Evolutionary conservation across 176 grass and related monocot genomes (phyloP).

Genomic region (sorghum (Sorghum bicolor)): DNA sequence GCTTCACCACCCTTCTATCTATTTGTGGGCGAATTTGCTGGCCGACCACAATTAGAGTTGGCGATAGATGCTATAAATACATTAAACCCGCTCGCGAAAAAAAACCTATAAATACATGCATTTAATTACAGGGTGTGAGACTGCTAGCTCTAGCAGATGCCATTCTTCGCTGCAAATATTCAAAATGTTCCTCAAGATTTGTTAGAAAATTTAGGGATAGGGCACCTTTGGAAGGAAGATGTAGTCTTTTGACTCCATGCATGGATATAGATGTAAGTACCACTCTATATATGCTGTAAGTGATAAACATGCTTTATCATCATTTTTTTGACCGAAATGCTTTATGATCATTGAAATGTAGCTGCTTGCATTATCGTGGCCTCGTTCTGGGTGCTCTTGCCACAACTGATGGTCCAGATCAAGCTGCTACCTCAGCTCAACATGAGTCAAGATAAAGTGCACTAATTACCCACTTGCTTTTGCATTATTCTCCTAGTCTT

Average conservation of each 20-base stretch:
- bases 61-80: conserved; percentile 17
- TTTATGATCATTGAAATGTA: conserved; percentile 13
- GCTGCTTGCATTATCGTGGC: conserved; percentile 4
- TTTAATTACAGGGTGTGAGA: not conserved
- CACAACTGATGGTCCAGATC: conserved; percentile 33
- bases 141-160: not conserved
- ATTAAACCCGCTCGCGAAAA: too few relatives aligned
- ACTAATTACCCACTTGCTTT: not conserved
- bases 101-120: conserved; percentile 12
- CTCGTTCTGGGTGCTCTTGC: conserved; percentile 32
- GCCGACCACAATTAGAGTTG: too few relatives aligned
- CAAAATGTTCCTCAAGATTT: conserved; percentile 32
- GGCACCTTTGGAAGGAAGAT: conserved; percentile 22
- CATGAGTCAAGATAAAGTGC: not conserved
- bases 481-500: not conserved
- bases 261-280: conserved; percentile 4
- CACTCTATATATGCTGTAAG: conserved; percentile 20
- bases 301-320: conserved; percentile 6
- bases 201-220: not conserved
- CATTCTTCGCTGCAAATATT: not conserved
- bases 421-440: conserved; percentile 32
- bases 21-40: conserved; percentile 41
- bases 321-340: too few relatives aligned
- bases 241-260: conserved; percentile 16
- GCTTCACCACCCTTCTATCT: conserved; percentile 24